A percentile compares a stretch with the other conserved stretches of the same genome.
These are phyloP conservation scores for Carex cristatella DNA, from an alignment of 176 grass and related monocot genomes.

Conservation along the genomic window DNA sequence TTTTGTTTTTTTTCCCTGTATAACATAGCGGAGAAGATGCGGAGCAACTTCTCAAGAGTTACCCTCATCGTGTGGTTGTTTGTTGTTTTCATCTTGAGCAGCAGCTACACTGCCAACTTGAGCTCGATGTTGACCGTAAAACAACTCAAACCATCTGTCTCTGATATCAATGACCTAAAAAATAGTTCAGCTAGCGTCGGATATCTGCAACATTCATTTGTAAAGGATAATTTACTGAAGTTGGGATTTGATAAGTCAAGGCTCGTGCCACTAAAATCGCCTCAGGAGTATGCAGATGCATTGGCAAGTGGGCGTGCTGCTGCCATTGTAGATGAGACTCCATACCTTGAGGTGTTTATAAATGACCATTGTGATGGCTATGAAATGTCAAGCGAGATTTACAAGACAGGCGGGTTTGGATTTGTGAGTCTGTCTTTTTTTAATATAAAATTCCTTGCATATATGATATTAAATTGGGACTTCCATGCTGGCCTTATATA, in stretches of 20 bases:
- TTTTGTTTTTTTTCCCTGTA: background rate
- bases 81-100: conserved; percentile 19
- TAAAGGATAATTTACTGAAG: conserved; percentile 9
- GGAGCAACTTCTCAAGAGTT: conserved; percentile 1
- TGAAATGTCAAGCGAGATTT: conserved; percentile 22
- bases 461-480: background rate
- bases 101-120: conserved; percentile 33
- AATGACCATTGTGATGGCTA: conserved; percentile 41
- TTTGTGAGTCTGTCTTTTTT: conserved; percentile 37
- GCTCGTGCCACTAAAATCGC: conserved; percentile 22
- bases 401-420: conserved; percentile 61
- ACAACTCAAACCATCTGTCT: background rate
- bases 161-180: conserved; percentile 6
- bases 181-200: conserved; percentile 31
- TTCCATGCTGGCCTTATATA: background rate
- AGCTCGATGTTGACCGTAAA: conserved; percentile 26
- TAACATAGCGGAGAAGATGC: background rate
- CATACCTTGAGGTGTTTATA: conserved; percentile 57
- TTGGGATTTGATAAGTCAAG: conserved; percentile 24
- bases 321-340: conserved; percentile 59
- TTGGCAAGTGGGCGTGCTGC: conserved; percentile 34
- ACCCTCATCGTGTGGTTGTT: conserved; percentile 27
- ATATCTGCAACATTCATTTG: conserved; percentile 23
- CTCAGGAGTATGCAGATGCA: conserved; percentile 32
- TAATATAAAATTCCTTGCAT: background rate